Evolutionary conservation across 208 protist species (phyloP).

Genomic region (Porcisia deanei): DNA sequence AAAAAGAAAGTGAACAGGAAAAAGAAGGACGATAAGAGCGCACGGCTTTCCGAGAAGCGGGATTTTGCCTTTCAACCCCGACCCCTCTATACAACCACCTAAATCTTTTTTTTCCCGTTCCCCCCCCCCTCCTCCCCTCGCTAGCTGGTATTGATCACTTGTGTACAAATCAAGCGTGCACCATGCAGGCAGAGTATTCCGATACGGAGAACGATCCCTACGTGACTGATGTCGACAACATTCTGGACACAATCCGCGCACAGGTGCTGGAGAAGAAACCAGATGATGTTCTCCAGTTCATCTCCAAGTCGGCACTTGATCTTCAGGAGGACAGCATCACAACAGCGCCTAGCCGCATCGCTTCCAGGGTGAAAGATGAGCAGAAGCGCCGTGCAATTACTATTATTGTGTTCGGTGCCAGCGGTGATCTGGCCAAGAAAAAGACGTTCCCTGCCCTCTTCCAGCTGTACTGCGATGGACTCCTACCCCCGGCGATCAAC

Average conservation of each 20-base stretch:
- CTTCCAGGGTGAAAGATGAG: conserved; percentile 41
- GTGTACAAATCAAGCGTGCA: background rate
- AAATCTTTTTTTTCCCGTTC: background rate
- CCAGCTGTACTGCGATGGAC: conserved; percentile 80
- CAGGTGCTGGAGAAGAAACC: conserved; percentile 56
- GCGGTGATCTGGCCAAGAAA: conserved; percentile 91
- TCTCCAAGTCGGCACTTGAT: conserved; percentile 36
- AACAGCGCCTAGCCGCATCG: conserved; percentile 49
- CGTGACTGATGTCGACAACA: conserved; percentile 51
- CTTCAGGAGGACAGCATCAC: conserved; percentile 25
- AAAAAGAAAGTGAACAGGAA: background rate
- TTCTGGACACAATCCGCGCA: conserved; percentile 67
- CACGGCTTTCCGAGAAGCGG: background rate
- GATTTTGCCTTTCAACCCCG: background rate
- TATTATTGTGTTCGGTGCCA: conserved; percentile 89
- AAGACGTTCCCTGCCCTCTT: conserved; percentile 94
- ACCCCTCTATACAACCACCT: background rate
- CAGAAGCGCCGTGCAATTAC: conserved; percentile 67
- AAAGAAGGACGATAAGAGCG: background rate
- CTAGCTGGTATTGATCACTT: background rate
- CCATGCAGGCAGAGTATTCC: conserved; percentile 20
- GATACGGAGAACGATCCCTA: conserved; percentile 38
- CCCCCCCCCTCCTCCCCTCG: background rate
- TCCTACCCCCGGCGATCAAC: conserved; percentile 67
- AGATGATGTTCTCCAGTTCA: conserved; percentile 57